A percentile compares a stretch with the other conserved stretches of the same genome.
These are phyloP conservation scores for Quercus parvula DNA, from an alignment of 306 rosid species.

Conservation along the genomic window DNA sequence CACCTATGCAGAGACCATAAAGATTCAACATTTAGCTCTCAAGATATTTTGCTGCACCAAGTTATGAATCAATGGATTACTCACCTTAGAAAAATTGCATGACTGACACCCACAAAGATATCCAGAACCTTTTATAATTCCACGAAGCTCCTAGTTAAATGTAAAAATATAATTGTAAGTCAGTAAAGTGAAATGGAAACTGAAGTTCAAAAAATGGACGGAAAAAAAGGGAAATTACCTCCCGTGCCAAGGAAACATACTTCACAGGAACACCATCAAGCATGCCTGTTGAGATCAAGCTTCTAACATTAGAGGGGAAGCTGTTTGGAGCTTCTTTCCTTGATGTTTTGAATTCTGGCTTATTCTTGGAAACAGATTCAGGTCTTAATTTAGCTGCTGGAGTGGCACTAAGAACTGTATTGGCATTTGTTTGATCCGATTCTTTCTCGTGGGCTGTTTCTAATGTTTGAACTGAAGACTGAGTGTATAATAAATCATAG, in stretches of 20 bases:
- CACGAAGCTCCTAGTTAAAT: constrained; percentile 71
- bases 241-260: constrained; percentile 66
- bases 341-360: constrained; percentile 46
- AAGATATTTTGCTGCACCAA: constrained; percentile 5
- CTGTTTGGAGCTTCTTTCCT: constrained; percentile 83
- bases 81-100: constrained; percentile 64
- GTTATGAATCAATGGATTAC: constrained; percentile 9
- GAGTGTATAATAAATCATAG: constrained; percentile 52
- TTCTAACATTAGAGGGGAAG: constrained; percentile 84
- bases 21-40: neutral
- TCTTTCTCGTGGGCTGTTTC: constrained; percentile 43
- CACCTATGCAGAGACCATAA: constrained; percentile 27
- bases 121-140: constrained; percentile 77
- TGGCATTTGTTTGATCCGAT: constrained; percentile 41
- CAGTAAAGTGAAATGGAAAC: constrained; percentile 1
- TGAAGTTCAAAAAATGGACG: constrained; percentile 10
- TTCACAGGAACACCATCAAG: constrained; percentile 88
- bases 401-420: constrained; percentile 32
- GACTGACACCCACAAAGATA: constrained; percentile 84
- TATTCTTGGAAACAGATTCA: constrained; percentile 49
- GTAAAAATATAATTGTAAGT: constrained; percentile 16
- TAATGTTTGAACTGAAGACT: constrained; percentile 50
- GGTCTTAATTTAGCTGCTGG: constrained; percentile 40
- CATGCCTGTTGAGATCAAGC: constrained; percentile 77
- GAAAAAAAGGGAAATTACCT: constrained; percentile 42